Base-by-base conservation (phyloP, 1,284 basidiomycete genomes). In the Fomitopsis schrenkii region DNA sequence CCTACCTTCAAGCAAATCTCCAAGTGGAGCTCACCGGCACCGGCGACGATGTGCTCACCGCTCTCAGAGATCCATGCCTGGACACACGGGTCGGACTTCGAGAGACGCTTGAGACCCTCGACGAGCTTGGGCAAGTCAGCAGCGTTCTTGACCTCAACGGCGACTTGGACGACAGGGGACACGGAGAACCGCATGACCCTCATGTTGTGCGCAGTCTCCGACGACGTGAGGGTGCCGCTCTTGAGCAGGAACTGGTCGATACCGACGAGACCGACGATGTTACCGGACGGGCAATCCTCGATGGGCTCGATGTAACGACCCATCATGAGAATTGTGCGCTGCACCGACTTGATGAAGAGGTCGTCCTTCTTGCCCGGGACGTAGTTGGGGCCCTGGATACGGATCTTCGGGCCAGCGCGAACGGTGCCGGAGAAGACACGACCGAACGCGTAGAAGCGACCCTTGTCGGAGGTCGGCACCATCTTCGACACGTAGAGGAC, bases 161-260 rank as follows among this genome's bases (percentile, higher is more conserved):
- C 95, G 75, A 98, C 95, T 79, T 92, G 97, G 55, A 99, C 97
- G 88, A 99, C 97, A 72, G 97, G 97, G 48, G 97, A 99, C 66
- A 99, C 97, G 76, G 95, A 97, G 87, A 97, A 97, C 84, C 94
- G 95, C 97, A 99, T 99, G 80, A 99, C 96, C 84, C 85, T 95
- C 94, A 99, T 97, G 88, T 99, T 99, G 87, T 99, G 97, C 59
- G 97, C 97, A 62, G 96, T 98, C 82, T 99, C 97, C 62, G 94
- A 95, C 66, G 91, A 90, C 67, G 97, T 98, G 72, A 99, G 88
- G 68, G 97, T 99, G 80, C 97, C 97, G 70, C 88, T 95, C 89
- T 99, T 99, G 80, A 99, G 91, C 83, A 99, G 83, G 93, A 98
- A 99, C 83, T 99, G 97, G 82, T 99, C 97, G 73, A 99, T 93